Evolutionary conservation across 805 yeast species (phyloP), one percentile per base, ranked within the genome.

Genomic region (Kodamaea kaohsiungensis): DNA sequence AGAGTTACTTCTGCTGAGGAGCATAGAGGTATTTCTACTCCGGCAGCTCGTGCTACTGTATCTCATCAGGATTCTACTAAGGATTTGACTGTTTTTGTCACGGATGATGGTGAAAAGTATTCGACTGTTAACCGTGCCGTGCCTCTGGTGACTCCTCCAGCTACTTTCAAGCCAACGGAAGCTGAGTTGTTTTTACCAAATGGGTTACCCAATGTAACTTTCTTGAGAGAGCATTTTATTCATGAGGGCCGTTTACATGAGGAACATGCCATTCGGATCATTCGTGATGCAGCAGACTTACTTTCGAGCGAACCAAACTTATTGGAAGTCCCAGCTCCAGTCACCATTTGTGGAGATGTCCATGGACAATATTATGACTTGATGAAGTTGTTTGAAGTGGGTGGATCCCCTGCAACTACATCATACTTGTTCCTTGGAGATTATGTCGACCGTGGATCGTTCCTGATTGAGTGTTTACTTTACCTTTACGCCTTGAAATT

Each of bases 281-380:
- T 93, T 43, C 66, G 73, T 16, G 77, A 75, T 69, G 96, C 96
- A 7, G 85, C 91, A 0, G 76, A 75, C 18, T 67, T 86, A 7
- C 77, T 95, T 53, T 67, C 79, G 12, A 66, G 71, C 39, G 98
- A 93, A 65, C 96, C 97, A 5, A 93, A 89, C 62, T 66, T 93
- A 61, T 73, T 93, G 50, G 79, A 79, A 16, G 88, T 95, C 1
- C 92, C 91, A 2, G 96, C 97, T 0, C 99, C 98, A 0, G 89
- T 93, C 2, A 92, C 97, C 0, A 91, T 93, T 2, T 91, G 98
- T 73, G 99, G 99, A 53, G 98, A 93, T 71, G 81, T 92, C n/a
- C 98, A 93, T 70, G 99, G 99, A 15, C 98, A 93, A 69, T 91
- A 83, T 68, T 92, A 82, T 68, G 99, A 93, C 69, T 77, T 93